phyloP scores from a whole-genome alignment of 2,329 filamentous ascomycete species.

The Colletotrichum falcatum region DNA sequence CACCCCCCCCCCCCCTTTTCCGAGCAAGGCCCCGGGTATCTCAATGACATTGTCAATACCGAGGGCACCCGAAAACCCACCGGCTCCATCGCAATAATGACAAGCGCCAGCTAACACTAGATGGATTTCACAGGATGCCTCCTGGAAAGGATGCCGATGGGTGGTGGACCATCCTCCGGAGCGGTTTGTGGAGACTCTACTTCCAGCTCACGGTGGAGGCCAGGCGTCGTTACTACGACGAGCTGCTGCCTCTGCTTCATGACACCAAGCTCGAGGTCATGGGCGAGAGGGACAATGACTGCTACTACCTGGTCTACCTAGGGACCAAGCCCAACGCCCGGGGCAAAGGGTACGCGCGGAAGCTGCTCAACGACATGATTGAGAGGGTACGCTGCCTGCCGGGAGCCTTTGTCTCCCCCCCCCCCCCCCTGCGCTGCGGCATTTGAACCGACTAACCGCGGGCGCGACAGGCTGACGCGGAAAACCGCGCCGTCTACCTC shows the following conservation, averaged over 20 bases:
- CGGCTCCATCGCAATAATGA: background rate
- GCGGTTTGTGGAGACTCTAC: constrained; percentile 81
- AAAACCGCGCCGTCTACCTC: constrained; percentile 78
- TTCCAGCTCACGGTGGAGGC: constrained; percentile 81
- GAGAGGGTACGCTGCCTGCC: constrained; percentile 60
- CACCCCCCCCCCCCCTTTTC: background rate
- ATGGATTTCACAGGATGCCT: constrained; percentile 70
- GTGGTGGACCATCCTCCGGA: constrained; percentile 77
- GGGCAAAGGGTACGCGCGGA: constrained; percentile 78
- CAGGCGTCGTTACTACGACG: constrained; percentile 78
- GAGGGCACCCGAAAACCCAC: background rate
- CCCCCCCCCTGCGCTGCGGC: background rate
- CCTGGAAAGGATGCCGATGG: constrained; percentile 81
- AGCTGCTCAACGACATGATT: constrained; percentile 78
- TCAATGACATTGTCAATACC: background rate
- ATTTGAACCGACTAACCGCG: background rate
- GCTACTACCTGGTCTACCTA: constrained; percentile 87
- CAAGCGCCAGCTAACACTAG: constrained; percentile 33
- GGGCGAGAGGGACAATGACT: constrained; percentile 73
- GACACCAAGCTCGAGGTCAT: constrained; percentile 77
- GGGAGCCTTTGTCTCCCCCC: background rate
- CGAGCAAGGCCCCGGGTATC: background rate
- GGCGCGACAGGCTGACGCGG: constrained; percentile 71
- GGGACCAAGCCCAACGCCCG: constrained; percentile 79
- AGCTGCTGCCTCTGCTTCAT: constrained; percentile 81